phyloP scores from a whole-genome alignment of 306 rosid species.

The Vigna nakashimae region DNA sequence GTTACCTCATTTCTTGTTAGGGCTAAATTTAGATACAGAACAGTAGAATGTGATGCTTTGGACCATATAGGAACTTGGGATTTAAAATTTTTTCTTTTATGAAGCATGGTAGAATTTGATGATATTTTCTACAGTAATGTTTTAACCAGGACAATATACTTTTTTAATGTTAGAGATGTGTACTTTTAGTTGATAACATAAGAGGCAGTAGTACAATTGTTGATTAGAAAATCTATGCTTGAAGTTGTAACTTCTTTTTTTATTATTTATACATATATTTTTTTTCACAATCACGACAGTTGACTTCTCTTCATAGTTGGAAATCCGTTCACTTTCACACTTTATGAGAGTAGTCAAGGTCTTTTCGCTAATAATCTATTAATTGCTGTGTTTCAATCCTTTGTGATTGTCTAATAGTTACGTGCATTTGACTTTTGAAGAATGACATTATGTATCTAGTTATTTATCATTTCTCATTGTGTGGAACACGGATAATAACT shows the following conservation, averaged over 20 bases:
- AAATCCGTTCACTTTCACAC: not conserved
- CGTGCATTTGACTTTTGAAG: conserved; percentile 22
- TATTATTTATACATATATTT: not conserved
- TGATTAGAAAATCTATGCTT: not conserved
- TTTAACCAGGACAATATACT: not conserved
- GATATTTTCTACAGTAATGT: not conserved
- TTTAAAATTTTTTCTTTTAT: not conserved
- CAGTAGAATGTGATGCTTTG: not conserved
- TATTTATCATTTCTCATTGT: conserved; percentile 7
- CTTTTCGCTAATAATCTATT: not conserved
- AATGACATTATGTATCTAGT: not conserved
- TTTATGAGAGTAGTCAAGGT: not conserved
- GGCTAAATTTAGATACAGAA: too few species aligned
- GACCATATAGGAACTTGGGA: not conserved
- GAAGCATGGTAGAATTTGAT: not conserved
- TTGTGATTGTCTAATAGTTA: conserved; percentile 9
- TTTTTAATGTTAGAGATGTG: not conserved
- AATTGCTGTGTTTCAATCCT: not conserved
- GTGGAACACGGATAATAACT: not conserved
- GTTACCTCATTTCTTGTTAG: conserved; percentile 5
- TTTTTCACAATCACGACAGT: not conserved
- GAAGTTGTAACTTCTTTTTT: not conserved
- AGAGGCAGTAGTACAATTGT: not conserved
- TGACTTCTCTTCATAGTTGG: not conserved
- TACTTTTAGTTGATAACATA: not conserved